These are phyloP conservation scores for Nitzschia inconspicua DNA, from an alignment of 108 stramenopile species.

Conservation along the genomic window DNA sequence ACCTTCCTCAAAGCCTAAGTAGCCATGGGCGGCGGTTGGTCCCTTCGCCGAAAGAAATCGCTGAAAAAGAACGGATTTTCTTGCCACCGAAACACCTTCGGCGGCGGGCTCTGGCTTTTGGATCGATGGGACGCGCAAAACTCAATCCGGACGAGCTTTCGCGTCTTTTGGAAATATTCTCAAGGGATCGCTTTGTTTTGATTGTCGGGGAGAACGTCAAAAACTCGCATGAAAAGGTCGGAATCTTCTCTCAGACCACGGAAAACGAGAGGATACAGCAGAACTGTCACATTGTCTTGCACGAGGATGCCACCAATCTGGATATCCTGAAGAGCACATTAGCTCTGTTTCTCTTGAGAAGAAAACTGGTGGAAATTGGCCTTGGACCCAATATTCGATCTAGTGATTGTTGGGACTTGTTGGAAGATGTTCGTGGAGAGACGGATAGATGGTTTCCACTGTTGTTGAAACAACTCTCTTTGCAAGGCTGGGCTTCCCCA, in stretches of 20 bases:
- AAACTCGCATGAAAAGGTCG: constrained; percentile 20
- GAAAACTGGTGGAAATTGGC: constrained; percentile 37
- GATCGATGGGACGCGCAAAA: constrained; percentile 62
- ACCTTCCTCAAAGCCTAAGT: not conserved
- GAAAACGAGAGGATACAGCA: constrained; percentile 37
- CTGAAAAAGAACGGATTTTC: constrained; percentile 65
- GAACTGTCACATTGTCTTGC: constrained; percentile 81
- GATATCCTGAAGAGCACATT: constrained; percentile 78
- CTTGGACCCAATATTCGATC: constrained; percentile 36
- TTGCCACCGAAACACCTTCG: constrained; percentile 65
- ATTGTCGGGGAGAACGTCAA: constrained; percentile 74
- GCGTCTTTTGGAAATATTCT: constrained; percentile 54
- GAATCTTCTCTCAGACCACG: constrained; percentile 1
- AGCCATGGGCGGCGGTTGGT: too few species aligned
- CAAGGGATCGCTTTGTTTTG: constrained; percentile 61
- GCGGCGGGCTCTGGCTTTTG: constrained; percentile 67
- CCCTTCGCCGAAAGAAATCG: constrained; percentile 60
- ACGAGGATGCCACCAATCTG: constrained; percentile 66
- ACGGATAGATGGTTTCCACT: constrained; percentile 48
- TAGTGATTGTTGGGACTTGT: constrained; percentile 49
- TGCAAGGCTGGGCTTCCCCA: constrained; percentile 59
- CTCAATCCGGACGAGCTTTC: constrained; percentile 60
- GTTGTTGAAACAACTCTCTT: constrained; percentile 53
- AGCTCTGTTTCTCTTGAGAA: constrained; percentile 56
- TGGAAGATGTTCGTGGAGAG: constrained; percentile 46